phyloP scores from a whole-genome alignment of 495 filamentous ascomycete species.

The Margaritispora aquatica region DNA sequence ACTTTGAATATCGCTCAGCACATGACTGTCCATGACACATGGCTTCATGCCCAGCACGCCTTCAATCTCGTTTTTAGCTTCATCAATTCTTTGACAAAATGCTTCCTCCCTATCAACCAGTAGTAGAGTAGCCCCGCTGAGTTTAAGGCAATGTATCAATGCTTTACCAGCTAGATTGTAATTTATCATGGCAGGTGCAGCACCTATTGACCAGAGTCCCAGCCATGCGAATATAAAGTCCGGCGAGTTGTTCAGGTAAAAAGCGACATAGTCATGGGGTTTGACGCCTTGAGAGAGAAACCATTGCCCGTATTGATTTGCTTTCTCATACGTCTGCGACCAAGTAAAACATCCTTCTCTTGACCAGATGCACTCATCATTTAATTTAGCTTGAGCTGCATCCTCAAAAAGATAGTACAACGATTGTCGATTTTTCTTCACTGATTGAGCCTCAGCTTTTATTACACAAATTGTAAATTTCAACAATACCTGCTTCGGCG shows the following conservation, averaged over 20 bases:
- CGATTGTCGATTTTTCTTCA: slow-evolving; percentile 43
- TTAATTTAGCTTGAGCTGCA: slow-evolving; percentile 39
- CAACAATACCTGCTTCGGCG: slow-evolving; percentile 17
- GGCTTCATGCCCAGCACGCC: slow-evolving; percentile 47
- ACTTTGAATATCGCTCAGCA: slow-evolving; percentile 41
- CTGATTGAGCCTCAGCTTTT: slow-evolving; percentile 25
- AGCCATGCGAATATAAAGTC: slow-evolving; percentile 78
- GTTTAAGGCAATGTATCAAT: slow-evolving; percentile 70
- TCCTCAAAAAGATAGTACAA: slow-evolving; percentile 61
- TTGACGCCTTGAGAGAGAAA: slow-evolving; percentile 54
- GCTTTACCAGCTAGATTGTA: slow-evolving; percentile 78
- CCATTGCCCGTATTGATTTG: slow-evolving; percentile 59
- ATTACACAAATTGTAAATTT: slow-evolving; percentile 17
- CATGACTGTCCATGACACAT: slow-evolving; percentile 39
- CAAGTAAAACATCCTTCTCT: slow-evolving; percentile 58
- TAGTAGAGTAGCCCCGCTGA: slow-evolving; percentile 61
- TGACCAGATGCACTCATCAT: slow-evolving; percentile 59
- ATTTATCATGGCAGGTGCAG: slow-evolving; percentile 86
- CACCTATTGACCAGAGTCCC: slow-evolving; percentile 84
- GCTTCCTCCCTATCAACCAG: slow-evolving; percentile 62
- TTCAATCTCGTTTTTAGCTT: slow-evolving; percentile 39
- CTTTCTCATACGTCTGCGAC: slow-evolving; percentile 45
- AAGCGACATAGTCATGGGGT: slow-evolving; percentile 59
- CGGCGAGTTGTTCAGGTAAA: slow-evolving; percentile 69
- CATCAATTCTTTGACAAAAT: slow-evolving; percentile 50